Percentiles rank a stretch among this genome's conserved stretches.
These are phyloP conservation scores for Pseudogymnoascus sp. DNA, from an alignment of 2,329 filamentous ascomycete genomes.

Conservation along the genomic window DNA sequence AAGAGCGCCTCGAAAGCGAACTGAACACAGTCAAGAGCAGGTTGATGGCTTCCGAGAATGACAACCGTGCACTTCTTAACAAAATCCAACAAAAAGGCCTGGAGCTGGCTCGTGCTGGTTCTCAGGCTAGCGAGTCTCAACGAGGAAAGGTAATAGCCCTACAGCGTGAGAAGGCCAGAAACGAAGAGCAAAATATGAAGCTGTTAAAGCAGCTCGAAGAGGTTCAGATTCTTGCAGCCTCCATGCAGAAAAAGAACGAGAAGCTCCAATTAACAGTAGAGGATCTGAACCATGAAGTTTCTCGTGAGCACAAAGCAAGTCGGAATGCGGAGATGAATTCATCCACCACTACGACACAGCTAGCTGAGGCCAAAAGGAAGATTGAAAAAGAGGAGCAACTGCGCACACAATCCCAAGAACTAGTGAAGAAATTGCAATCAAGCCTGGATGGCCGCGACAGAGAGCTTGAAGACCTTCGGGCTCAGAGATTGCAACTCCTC, in stretches of 20 bases:
- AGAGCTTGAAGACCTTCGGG: slow-evolving; percentile 73
- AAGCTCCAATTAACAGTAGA: slow-evolving; percentile 83
- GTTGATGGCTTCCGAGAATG: slow-evolving; percentile 86
- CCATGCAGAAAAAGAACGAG: slow-evolving; percentile 88
- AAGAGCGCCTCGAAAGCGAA: slow-evolving; percentile 86
- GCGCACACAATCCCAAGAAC: slow-evolving; percentile 76
- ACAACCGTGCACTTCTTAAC: slow-evolving; percentile 90
- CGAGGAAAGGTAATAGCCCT: slow-evolving; percentile 68
- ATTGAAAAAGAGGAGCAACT: slow-evolving; percentile 86
- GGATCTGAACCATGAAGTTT: slow-evolving; percentile 86
- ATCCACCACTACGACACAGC: slow-evolving; percentile 70
- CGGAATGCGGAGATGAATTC: slow-evolving; percentile 85
- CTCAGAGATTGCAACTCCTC: slow-evolving; percentile 73
- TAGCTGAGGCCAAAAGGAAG: slow-evolving; percentile 82
- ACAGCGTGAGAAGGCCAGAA: slow-evolving; percentile 73
- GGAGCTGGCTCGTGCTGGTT: slow-evolving; percentile 86
- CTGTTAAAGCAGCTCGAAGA: slow-evolving; percentile 81
- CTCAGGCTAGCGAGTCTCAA: slow-evolving; percentile 76
- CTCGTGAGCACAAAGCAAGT: slow-evolving; percentile 80
- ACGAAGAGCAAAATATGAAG: slow-evolving; percentile 76
- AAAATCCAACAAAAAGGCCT: slow-evolving; percentile 96
- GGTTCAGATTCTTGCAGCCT: slow-evolving; percentile 71
- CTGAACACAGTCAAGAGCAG: slow-evolving; percentile 85
- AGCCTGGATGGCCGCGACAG: slow-evolving; percentile 72
- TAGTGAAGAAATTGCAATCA: slow-evolving; percentile 71